phyloP scores from a whole-genome alignment of 441 rosid species.

The Erodium moschatum region DNA sequence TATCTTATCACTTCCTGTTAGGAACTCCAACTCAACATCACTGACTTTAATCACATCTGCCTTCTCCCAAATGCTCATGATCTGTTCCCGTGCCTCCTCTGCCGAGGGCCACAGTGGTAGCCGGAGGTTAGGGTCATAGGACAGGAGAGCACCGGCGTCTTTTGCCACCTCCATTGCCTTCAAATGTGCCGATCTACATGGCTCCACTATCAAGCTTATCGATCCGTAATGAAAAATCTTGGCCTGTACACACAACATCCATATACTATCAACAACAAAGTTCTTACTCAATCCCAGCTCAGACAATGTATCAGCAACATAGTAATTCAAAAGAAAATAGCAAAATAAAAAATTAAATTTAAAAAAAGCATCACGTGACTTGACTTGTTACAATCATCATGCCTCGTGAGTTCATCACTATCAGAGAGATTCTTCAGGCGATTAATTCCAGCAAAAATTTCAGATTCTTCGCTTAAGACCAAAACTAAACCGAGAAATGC shows the following conservation, averaged over 20 bases:
- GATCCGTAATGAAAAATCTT: constrained; percentile 47
- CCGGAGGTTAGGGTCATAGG: constrained; percentile 86
- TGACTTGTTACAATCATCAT: too few species aligned
- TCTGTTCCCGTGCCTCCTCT: constrained; percentile 74
- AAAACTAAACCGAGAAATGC: too few species aligned
- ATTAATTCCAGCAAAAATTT: too few species aligned
- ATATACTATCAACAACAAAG: too few species aligned
- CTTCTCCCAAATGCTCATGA: constrained; percentile 83
- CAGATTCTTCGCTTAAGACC: too few species aligned
- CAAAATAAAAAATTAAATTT: too few species aligned
- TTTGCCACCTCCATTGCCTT: constrained; percentile 86
- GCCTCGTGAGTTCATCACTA: too few species aligned
- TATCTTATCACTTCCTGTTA: constrained; percentile 63
- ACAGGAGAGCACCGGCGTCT: constrained; percentile 72
- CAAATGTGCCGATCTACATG: constrained; percentile 90
- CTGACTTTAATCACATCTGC: constrained; percentile 89
- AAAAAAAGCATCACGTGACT: too few species aligned
- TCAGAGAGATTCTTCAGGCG: too few species aligned
- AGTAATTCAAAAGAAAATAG: too few species aligned
- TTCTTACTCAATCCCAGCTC: too few species aligned
- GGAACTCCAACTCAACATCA: constrained; percentile 79
- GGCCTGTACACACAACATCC: constrained; percentile 34
- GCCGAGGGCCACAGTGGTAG: constrained; percentile 83
- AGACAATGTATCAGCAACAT: too few species aligned
- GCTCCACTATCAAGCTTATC: constrained; percentile 63